phyloP scores from a whole-genome alignment of 2,329 filamentous ascomycete genomes.

The Diaporthe velutina region DNA sequence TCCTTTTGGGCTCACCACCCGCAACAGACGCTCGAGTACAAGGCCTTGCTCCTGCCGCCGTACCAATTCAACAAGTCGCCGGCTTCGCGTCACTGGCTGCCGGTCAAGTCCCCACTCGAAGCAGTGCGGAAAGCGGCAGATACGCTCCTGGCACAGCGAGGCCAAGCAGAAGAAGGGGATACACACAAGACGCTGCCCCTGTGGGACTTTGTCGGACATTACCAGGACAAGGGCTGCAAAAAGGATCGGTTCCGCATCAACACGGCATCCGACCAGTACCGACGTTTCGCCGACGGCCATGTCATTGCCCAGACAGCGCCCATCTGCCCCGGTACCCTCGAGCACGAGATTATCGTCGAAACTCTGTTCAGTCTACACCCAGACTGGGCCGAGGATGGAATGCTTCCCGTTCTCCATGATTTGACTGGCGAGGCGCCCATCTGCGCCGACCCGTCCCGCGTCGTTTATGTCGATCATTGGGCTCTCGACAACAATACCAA shows the following conservation, averaged over 20 bases:
- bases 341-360: slow-evolving; percentile 50
- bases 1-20: slow-evolving; percentile 55
- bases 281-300: slow-evolving; percentile 52
- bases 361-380: slow-evolving; percentile 49
- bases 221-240: slow-evolving; percentile 35
- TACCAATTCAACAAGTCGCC: slow-evolving; percentile 57
- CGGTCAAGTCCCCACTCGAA: slow-evolving; percentile 29
- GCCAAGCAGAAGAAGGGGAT: slow-evolving; percentile 40
- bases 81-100: slow-evolving; percentile 51
- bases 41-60: slow-evolving; percentile 51
- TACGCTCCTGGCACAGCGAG: background rate
- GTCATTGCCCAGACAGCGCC: slow-evolving; percentile 53
- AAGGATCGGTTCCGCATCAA: slow-evolving; percentile 57
- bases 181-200: slow-evolving; percentile 32
- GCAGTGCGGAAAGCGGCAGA: background rate
- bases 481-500: background rate
- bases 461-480: slow-evolving; percentile 47
- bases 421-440: slow-evolving; percentile 49
- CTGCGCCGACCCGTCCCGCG: slow-evolving; percentile 47
- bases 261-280: slow-evolving; percentile 51
- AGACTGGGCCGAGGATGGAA: slow-evolving; percentile 36
- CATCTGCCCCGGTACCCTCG: slow-evolving; percentile 54
- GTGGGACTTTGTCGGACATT: slow-evolving; percentile 38
- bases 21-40: slow-evolving; percentile 44
- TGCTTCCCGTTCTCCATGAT: slow-evolving; percentile 47